Evolutionary conservation across 352 stramenopile genomes (phyloP), one percentile per base, ranked within the genome.

Genomic region (Pythium sp.): DNA sequence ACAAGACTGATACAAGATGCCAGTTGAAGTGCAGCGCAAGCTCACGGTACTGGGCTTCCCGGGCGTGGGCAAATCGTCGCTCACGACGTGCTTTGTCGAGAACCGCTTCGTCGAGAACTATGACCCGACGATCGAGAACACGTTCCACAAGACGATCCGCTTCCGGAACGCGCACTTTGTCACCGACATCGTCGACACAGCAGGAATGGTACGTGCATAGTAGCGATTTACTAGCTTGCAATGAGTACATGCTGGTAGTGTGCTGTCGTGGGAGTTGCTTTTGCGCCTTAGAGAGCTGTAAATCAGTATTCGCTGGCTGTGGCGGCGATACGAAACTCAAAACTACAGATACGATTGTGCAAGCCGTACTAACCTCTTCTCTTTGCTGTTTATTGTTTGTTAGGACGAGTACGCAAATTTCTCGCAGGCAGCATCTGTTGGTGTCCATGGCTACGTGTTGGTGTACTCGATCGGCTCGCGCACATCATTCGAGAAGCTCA

Each of bases 161-260:
- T 98, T 99, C 80, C 82, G 90, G n/a, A 97, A 97, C 72, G 96
- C 97, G 24, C 92, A 98, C 77, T 99, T 99, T 67, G 89, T 96
- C 38, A 98, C 94, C 28, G 96, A 98, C 73, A 98, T 99, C 72
- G 94, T 99, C 70, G 96, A 99, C 75, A 98, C 94, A n/a, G 96
- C 96, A 14, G 96, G 96, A 64, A 98, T 99, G 88, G 88, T 95
- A 73, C 28, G 76, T 70, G 20, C 14, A 3, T 15, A n/a, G 15
- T 49, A 49, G 22, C 5, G 9, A 43, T 0, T 14, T 41, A 18
- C 12, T 20, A 5, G 7, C 6, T 28, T 28, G 7, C 6, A 32
- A 41, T 26, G 22, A 7, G 11, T 6, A 1, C 56, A 7, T 32
- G 24, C 22, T 75, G 38, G 26, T 0, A 57, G 70, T 34, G 30